Conservation (phyloP, 2,329 filamentous ascomycete species). For the Amauroascus niger region DNA sequence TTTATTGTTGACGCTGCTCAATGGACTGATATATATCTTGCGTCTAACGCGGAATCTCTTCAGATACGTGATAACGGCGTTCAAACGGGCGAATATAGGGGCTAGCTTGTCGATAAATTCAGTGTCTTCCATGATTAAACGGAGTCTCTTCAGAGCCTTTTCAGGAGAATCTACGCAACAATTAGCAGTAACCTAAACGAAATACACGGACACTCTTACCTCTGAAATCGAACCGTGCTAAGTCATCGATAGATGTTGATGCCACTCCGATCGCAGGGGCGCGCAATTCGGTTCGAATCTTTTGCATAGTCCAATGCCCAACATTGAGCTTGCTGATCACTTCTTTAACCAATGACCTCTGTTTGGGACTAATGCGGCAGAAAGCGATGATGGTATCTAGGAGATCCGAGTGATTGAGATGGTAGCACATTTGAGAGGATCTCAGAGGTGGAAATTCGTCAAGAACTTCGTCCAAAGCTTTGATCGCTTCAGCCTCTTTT, state of each 20-base stretch:
- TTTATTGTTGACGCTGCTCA: conserved; percentile 81
- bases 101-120: conserved; percentile 44
- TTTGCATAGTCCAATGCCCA: conserved; percentile 68
- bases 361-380: conserved; percentile 63
- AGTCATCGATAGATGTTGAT: conserved; percentile 80
- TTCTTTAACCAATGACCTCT: conserved; percentile 66
- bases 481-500: conserved; percentile 88
- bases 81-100: conserved; percentile 63
- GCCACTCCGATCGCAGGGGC: conserved; percentile 73
- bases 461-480: conserved; percentile 86
- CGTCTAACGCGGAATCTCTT: conserved; percentile 64
- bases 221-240: conserved; percentile 84
- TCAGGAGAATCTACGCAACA: conserved; percentile 54
- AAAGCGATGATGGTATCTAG: conserved; percentile 82
- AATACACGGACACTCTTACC: conserved; percentile 37
- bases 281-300: conserved; percentile 70
- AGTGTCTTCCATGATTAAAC: conserved; percentile 46
- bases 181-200: background rate
- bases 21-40: conserved; percentile 73
- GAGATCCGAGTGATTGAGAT: conserved; percentile 80
- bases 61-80: conserved; percentile 65
- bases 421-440: conserved; percentile 69
- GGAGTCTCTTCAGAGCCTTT: conserved; percentile 58
- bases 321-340: conserved; percentile 80
- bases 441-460: conserved; percentile 66